Base-by-base conservation (phyloP, 345 rosid genomes). In the Chamaenerion angustifolium region DNA sequence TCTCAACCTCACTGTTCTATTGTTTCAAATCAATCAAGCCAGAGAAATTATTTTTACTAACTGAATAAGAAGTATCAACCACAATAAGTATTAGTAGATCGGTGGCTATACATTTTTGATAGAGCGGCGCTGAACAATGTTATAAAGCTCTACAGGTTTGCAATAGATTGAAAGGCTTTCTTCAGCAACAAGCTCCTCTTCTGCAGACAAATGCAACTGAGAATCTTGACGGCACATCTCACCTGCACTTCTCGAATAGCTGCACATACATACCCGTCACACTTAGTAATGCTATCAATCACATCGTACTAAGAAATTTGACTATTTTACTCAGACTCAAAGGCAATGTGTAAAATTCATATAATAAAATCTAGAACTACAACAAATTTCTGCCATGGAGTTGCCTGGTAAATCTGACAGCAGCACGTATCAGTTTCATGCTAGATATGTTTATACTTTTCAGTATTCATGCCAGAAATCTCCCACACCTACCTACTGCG, bases 101-200 rank as follows among this genome's bases (percentile, higher is more conserved):
- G 4, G 8, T 60, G 55, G 54, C 44, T 48, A 56, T 83, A 84
- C 99, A 69, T 79, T 85, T 69, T 77, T 66, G n/a, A 66, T 40
- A 12, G 92, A 74, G 16, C 97, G 95, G 8, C 99, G 85, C 57
- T 88, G 97, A 56, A 93, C 81, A 56, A 85, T 85, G 60, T 88
- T 93, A 74, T 88, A 88, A 61, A 93, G 82, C 55, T 93, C 99
- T 9, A 93, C 97, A 64, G 97, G 97, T 71, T 88, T 88, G 94
- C 99, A 93, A 67, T 85, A 93, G 25, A 68, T 56, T 1, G 79
- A 68, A 16, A 85, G 69, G 64, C 95, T 84, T 70, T 85, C 99
- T 56, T 85, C 97, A 42, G 99, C 95, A 15, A 86, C 94, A 64
- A 66, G 67, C 70, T 85, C 83, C 67, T 93, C 95, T 62, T 93